phyloP scores from a whole-genome alignment of 768 basidiomycete genomes.

The Phylloporus sp. region DNA sequence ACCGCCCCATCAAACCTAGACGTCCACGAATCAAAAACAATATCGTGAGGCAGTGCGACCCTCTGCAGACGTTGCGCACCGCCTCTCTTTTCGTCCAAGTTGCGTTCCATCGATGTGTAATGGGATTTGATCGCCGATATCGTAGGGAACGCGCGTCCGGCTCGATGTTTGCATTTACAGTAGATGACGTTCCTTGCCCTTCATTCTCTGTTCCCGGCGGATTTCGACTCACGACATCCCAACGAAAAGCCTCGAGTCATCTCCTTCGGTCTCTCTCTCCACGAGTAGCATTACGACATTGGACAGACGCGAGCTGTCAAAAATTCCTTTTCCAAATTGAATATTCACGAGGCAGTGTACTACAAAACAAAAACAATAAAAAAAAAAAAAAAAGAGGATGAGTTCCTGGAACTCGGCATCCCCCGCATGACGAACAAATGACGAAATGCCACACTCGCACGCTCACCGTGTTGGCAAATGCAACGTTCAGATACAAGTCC shows the following conservation, averaged over 20 bases:
- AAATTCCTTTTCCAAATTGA: not conserved
- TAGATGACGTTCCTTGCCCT: no score
- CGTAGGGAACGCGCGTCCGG: no score
- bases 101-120: no score
- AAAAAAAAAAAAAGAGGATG: not conserved
- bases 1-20: not conserved
- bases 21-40: not conserved
- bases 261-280: no score
- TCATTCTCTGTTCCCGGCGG: not conserved
- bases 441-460: not conserved
- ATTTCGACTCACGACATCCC: not conserved
- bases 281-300: not conserved
- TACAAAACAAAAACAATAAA: not conserved
- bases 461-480: not conserved
- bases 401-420: not conserved
- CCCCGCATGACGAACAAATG: not conserved
- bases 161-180: no score
- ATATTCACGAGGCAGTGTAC: not conserved
- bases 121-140: no score
- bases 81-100: no score
- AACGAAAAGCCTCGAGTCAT: no score
- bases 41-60: not conserved
- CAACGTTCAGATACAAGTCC: not conserved
- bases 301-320: not conserved
- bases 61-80: no score